phyloP scores from a whole-genome alignment of 148 eudicot genomes.

The Oxyria digyna region DNA sequence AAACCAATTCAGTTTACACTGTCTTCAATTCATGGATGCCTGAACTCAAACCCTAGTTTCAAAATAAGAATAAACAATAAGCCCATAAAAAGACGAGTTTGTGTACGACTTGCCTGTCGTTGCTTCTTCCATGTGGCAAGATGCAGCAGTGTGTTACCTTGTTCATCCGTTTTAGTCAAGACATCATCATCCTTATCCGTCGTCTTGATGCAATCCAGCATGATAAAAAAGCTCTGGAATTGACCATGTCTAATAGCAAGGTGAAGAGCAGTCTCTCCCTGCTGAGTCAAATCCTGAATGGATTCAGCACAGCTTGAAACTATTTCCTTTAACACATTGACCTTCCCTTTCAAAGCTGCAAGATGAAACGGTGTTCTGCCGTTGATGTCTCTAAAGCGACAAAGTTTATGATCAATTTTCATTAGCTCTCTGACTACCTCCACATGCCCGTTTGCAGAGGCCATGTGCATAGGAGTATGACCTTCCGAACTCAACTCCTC shows the following conservation, averaged over 20 bases:
- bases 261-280: slow-evolving; percentile 47
- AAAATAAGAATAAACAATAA: no score
- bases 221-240: slow-evolving; percentile 20
- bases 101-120: slow-evolving; percentile 30
- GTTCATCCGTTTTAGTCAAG: slow-evolving; percentile 29
- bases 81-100: no score
- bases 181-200: slow-evolving; percentile 20
- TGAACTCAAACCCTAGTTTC: neutral
- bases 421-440: slow-evolving; percentile 19
- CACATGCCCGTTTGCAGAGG: slow-evolving; percentile 8
- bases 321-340: slow-evolving; percentile 21
- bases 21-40: neutral
- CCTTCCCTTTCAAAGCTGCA: slow-evolving; percentile 40
- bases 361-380: slow-evolving; percentile 34
- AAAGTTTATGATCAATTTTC: slow-evolving; percentile 16
- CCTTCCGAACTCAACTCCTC: slow-evolving; percentile 8
- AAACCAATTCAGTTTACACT: neutral
- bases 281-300: slow-evolving; percentile 27
- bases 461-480: slow-evolving; percentile 8
- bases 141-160: slow-evolving; percentile 43
- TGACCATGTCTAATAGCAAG: slow-evolving; percentile 38
- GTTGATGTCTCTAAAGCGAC: slow-evolving; percentile 27
- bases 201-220: slow-evolving; percentile 25
- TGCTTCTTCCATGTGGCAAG: slow-evolving; percentile 44
- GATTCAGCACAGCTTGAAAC: slow-evolving; percentile 25